Percentiles rank a stretch among this genome's conserved stretches.
Evolutionary conservation across 1,139 yeast species (phyloP).

Genomic region (Wickerhamomyces sp.): DNA sequence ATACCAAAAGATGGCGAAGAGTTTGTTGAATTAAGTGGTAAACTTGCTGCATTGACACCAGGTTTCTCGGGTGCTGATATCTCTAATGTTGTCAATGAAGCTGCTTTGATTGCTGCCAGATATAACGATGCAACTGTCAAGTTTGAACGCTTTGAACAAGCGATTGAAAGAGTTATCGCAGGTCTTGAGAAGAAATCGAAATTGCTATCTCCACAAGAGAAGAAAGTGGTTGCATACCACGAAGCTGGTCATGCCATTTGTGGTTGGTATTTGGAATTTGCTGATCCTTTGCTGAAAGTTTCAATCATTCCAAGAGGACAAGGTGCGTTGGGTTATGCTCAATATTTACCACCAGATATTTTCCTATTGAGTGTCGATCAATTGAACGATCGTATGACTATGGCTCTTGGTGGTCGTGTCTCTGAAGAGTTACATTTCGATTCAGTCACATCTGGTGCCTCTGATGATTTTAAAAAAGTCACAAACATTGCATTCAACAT

Average conservation of each 20-base stretch:
- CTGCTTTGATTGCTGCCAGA: constrained; percentile 78
- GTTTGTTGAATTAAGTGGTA: constrained; percentile 59
- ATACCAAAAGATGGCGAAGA: constrained; percentile 37
- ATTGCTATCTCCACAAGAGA: constrained; percentile 64
- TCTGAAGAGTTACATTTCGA: constrained; percentile 72
- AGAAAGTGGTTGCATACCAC: constrained; percentile 73
- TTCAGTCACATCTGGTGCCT: constrained; percentile 78
- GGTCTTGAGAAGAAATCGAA: constrained; percentile 73
- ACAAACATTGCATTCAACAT: constrained; percentile 73
- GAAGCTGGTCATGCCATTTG: constrained; percentile 84
- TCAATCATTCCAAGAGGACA: constrained; percentile 83
- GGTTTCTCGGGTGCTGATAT: constrained; percentile 87
- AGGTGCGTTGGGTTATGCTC: constrained; percentile 82
- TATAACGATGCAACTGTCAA: constrained; percentile 52
- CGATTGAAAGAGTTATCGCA: constrained; percentile 78
- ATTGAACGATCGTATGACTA: constrained; percentile 66
- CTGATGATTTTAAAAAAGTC: constrained; percentile 76
- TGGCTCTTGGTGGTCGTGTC: constrained; percentile 79
- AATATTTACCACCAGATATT: constrained; percentile 74
- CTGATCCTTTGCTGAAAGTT: constrained; percentile 74
- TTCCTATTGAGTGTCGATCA: constrained; percentile 63
- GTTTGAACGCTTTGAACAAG: constrained; percentile 65
- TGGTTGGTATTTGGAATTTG: constrained; percentile 68
- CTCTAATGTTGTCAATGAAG: constrained; percentile 80
- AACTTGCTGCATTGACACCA: constrained; percentile 74